Evolutionary conservation across 179 eudicot genomes (phyloP), one percentile per base, ranked within the genome.

Genomic region (Beta corolliflora): DNA sequence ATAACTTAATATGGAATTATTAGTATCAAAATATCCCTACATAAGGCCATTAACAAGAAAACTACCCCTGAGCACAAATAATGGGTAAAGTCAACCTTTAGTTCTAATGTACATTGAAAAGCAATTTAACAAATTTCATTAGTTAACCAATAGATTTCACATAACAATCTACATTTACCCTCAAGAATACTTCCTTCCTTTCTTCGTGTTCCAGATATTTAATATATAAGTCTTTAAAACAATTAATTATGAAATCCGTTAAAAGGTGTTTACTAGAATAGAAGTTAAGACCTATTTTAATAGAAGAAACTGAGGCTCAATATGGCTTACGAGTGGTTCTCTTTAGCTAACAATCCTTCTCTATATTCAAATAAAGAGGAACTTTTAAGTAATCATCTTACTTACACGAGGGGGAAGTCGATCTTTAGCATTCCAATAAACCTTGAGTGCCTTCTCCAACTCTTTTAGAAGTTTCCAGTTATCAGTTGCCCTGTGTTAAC

Each of bases 351-450:
- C 12, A 21, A 36, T 46, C 21, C 29, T 70, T 3, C 9, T 70
- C 1, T 50, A 71, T 53, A 25, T 23, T 7, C n/a, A 53, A 18
- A 13, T 9, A 72, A 29, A 23, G 25, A 29, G 19, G 45, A 52
- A 61, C 29, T 55, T 48, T 64, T 41, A 53, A 68, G 52, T 0
- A 41, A 81, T 78, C n/a, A 83, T 80, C 54, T 79, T 73, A 45
- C 85, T 78, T 91, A 95, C 98, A 89, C 98, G 97, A 81, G 99
- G 99, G 59, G 99, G 99, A 81, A 95, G 88, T 65, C 93, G 94
- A 77, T 95, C 95, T 83, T 92, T 92, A 54, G 98, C 97, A 81
- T 85, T 86, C 95, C 92, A 92, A 79, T 92, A 95, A 69, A 95
- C 97, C 84, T 87, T 84, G 72, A 89, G 85, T 23, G 98, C 98